These are phyloP conservation scores for Yamadazyma paraphyllophila DNA, from an alignment of 805 yeast genomes.

Conservation along the genomic window DNA sequence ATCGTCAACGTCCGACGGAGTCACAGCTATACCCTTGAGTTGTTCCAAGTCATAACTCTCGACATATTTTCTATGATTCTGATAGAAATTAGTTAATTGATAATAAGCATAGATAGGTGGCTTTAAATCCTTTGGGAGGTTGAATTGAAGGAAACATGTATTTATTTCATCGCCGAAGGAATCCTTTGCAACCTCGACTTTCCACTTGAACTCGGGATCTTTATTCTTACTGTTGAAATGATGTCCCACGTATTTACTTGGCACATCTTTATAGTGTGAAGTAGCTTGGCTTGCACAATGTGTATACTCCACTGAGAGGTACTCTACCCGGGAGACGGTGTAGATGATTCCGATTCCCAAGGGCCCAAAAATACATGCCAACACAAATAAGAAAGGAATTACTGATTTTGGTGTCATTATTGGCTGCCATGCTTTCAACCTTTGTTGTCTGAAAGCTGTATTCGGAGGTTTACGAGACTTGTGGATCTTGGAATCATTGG, in stretches of 20 bases:
- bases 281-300: conserved; percentile 58
- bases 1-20: conserved; percentile 45
- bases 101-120: conserved; percentile 78
- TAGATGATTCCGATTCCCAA: conserved; percentile 81
- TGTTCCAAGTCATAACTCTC: conserved; percentile 80
- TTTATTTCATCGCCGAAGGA: conserved; percentile 34
- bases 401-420: conserved; percentile 90
- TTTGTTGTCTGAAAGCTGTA: conserved; percentile 78
- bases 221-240: conserved; percentile 55
- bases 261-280: conserved; percentile 48
- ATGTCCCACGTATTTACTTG: conserved; percentile 52
- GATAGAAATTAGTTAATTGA: conserved; percentile 84
- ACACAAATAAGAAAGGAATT: conserved; percentile 71
- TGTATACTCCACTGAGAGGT: conserved; percentile 71
- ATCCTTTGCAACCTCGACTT: conserved; percentile 35
- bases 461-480: conserved; percentile 48
- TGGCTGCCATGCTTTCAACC: conserved; percentile 76
- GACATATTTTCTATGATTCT: conserved; percentile 93
- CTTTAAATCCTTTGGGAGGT: conserved; percentile 65
- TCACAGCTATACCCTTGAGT: conserved; percentile 70
- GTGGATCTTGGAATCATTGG: conserved; percentile 18
- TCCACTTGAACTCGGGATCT: conserved; percentile 64
- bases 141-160: conserved; percentile 68
- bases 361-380: conserved; percentile 83
- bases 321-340: conserved; percentile 78